These are phyloP conservation scores for Pistacia integerrima DNA, from an alignment of 345 rosid genomes.

Conservation along the genomic window DNA sequence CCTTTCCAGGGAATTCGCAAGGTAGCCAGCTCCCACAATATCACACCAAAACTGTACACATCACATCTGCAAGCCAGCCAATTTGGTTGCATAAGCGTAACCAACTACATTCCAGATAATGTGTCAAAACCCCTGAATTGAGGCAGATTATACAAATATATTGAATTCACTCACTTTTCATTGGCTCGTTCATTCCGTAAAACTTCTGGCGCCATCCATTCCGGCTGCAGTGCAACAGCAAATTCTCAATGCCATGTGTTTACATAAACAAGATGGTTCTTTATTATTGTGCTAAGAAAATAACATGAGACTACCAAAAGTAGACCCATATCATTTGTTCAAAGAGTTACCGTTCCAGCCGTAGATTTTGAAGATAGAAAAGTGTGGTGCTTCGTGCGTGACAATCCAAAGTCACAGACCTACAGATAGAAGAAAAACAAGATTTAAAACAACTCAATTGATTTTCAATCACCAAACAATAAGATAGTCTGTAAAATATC, in stretches of 20 bases:
- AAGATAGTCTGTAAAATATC: not conserved
- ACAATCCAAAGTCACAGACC: slow-evolving; percentile 97
- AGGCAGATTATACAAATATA: not conserved
- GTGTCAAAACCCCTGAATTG: not conserved
- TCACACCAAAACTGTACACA: slow-evolving; percentile 97
- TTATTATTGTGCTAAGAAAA: not conserved
- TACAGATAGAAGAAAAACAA: slow-evolving; percentile 29
- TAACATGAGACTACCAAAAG: not conserved
- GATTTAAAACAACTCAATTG: not conserved
- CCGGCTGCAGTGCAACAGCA: slow-evolving; percentile 66
- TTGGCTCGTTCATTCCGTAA: slow-evolving; percentile 94
- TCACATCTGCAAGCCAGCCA: slow-evolving; percentile 71
- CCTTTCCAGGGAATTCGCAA: slow-evolving; percentile 88
- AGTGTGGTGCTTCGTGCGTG: slow-evolving; percentile 88
- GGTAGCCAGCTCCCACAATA: slow-evolving; percentile 92
- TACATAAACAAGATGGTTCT: not conserved
- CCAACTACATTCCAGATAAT: not conserved
- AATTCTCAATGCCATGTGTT: not conserved
- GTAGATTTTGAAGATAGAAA: slow-evolving; percentile 93
- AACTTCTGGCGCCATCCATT: slow-evolving; percentile 99
- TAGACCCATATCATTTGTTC: not conserved
- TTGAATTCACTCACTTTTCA: slow-evolving; percentile 72
- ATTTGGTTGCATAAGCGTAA: slow-evolving; percentile 15
- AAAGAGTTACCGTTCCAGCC: slow-evolving; percentile 80
- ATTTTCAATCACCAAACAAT: slow-evolving; percentile 1